Percentiles rank a stretch among this genome's conserved stretches.
These are phyloP conservation scores for Ochromonas danica DNA, from an alignment of 108 stramenopile genomes.

Conservation along the genomic window DNA sequence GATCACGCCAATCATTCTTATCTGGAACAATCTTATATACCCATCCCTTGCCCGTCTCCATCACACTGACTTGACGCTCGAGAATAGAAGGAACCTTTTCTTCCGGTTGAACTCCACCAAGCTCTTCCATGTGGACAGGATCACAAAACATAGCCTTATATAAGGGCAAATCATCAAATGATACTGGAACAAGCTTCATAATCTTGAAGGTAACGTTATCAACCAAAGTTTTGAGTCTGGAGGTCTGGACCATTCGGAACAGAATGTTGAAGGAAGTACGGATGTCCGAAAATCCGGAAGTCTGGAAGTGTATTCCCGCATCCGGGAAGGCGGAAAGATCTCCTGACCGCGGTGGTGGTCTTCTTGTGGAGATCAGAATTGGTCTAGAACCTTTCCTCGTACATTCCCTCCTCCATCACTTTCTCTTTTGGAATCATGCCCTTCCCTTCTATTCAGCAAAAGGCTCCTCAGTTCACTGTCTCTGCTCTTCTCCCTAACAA, in stretches of 20 bases:
- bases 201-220: too few species aligned
- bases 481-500: not conserved
- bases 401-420: too few species aligned
- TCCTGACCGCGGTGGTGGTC: too few species aligned
- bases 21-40: not conserved
- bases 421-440: constrained; percentile 4
- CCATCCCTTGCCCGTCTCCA: not conserved
- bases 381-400: too few species aligned
- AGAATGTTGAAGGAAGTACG: too few species aligned
- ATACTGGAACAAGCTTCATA: not conserved
- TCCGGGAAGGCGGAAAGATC: too few species aligned
- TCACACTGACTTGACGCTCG: not conserved
- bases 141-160: not conserved
- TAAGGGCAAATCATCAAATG: not conserved
- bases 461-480: not conserved
- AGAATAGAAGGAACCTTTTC: not conserved
- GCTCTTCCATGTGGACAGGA: not conserved
- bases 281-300: too few species aligned
- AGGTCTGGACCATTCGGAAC: too few species aligned
- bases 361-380: too few species aligned
- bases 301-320: too few species aligned
- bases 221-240: too few species aligned
- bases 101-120: not conserved
- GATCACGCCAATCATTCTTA: not conserved
- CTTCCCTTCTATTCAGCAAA: not conserved